These are phyloP conservation scores for Fusarium cicatricum DNA, from an alignment of 2,329 filamentous ascomycete species.

Conservation along the genomic window DNA sequence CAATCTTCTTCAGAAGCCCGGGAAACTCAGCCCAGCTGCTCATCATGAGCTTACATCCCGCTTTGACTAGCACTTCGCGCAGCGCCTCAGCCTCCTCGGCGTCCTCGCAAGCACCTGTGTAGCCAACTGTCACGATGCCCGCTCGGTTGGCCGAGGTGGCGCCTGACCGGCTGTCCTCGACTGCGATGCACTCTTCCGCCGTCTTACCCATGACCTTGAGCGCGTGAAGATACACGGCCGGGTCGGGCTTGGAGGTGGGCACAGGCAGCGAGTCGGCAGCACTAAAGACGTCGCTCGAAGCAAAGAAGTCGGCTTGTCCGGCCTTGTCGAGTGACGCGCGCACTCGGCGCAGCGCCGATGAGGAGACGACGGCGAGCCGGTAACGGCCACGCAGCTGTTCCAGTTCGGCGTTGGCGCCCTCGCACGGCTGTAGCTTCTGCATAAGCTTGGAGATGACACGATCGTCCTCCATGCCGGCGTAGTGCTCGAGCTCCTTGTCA, in stretches of 20 bases:
- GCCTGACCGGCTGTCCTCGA: slow-evolving; percentile 2
- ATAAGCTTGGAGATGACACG: slow-evolving; percentile 3
- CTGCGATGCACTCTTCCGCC: not conserved
- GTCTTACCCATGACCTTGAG: not conserved
- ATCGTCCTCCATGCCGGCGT: not conserved
- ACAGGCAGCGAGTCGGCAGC: slow-evolving; percentile 1
- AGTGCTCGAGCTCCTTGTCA: not conserved
- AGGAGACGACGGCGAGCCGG: slow-evolving; percentile 1
- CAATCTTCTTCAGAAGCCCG: not conserved
- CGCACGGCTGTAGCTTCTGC: slow-evolving; percentile 1
- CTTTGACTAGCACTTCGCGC: not conserved
- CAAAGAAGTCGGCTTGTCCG: not conserved
- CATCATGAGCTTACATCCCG: not conserved
- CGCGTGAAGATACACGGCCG: not conserved
- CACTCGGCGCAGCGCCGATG: not conserved
- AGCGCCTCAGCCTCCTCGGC: not conserved
- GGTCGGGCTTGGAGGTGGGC: not conserved
- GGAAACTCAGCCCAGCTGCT: slow-evolving; percentile 4
- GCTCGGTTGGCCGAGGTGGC: not conserved
- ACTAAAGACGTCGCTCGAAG: not conserved
- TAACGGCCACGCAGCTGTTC: not conserved
- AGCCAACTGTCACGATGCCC: not conserved
- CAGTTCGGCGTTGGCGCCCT: not conserved
- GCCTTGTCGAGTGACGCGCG: slow-evolving; percentile 1
- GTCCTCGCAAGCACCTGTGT: slow-evolving; percentile 1